A percentile compares a stretch with the other conserved stretches of the same genome.
Evolutionary conservation across 768 basidiomycete genomes (phyloP).

Genomic region (Leccinellum rugosiceps): DNA sequence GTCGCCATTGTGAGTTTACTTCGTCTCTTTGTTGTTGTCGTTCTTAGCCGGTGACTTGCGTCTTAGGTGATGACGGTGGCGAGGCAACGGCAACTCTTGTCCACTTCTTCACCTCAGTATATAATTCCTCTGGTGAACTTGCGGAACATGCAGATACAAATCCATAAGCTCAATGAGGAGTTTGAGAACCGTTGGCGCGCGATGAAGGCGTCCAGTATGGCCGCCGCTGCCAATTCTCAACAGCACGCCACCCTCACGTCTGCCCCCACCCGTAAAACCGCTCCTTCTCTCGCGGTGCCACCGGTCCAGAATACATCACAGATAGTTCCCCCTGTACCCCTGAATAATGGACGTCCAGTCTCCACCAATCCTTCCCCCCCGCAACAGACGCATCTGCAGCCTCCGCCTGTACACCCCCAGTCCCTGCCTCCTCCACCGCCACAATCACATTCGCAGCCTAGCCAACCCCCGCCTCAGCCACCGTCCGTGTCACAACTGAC

Average conservation of each 20-base stretch:
- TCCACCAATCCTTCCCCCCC: constrained; percentile 29
- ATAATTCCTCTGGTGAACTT: constrained; percentile 38
- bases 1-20: constrained; percentile 49
- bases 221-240: constrained; percentile 5
- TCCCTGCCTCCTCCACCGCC: background rate
- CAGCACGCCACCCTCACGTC: background rate
- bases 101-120: constrained; percentile 27
- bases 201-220: constrained; percentile 16
- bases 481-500: constrained; percentile 2
- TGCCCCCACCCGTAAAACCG: constrained; percentile 1
- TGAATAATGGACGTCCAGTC: constrained; percentile 26
- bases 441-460: constrained; percentile 11
- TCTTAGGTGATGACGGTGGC: constrained; percentile 43
- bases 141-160: constrained; percentile 43
- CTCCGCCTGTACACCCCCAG: constrained; percentile 10
- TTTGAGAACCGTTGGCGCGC: constrained; percentile 32
- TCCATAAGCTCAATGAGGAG: constrained; percentile 40
- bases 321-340: constrained; percentile 21
- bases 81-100: constrained; percentile 30
- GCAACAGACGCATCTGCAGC: constrained; percentile 6
- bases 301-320: constrained; percentile 17
- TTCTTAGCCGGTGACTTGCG: constrained; percentile 6
- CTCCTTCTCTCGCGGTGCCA: constrained; percentile 15
- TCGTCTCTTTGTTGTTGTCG: constrained; percentile 12
- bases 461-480: constrained; percentile 9